Evolutionary conservation across 495 filamentous ascomycete species (phyloP).

Genomic region (Hyaloscypha variabilis): DNA sequence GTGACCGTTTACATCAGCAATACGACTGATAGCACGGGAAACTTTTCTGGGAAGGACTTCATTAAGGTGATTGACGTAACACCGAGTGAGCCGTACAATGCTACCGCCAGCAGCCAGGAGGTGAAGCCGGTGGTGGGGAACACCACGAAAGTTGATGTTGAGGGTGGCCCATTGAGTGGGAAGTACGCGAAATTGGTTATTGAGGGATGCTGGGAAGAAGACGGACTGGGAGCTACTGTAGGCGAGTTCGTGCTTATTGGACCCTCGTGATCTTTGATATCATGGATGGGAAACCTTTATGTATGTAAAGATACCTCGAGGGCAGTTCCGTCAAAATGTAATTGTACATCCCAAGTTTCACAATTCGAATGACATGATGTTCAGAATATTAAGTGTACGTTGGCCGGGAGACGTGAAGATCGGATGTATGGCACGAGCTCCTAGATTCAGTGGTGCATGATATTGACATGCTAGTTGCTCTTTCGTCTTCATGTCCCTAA

Average conservation of each 20-base stretch:
- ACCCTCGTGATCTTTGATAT: background rate
- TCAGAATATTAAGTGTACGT: no score
- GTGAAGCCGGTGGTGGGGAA: slow-evolving; percentile 28
- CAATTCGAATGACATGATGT: no score
- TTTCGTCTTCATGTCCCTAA: no score
- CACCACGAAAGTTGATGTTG: slow-evolving; percentile 23
- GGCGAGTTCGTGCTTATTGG: slow-evolving; percentile 63
- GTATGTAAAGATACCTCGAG: no score
- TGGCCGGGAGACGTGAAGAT: no score
- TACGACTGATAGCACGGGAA: slow-evolving; percentile 25
- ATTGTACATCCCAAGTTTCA: no score
- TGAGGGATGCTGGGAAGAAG: slow-evolving; percentile 47
- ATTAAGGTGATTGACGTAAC: slow-evolving; percentile 31
- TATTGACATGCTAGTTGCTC: no score
- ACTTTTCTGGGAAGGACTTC: slow-evolving; percentile 26
- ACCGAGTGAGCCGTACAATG: slow-evolving; percentile 38
- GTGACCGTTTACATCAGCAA: slow-evolving; percentile 62
- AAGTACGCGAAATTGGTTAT: slow-evolving; percentile 45
- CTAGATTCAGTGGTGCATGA: no score
- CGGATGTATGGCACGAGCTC: no score
- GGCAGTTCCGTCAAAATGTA: no score
- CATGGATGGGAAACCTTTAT: background rate
- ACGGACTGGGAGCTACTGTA: slow-evolving; percentile 65
- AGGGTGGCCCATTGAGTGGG: slow-evolving; percentile 30
- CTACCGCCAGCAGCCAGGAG: slow-evolving; percentile 1